Conservation (phyloP, 192 early-diverging fungal species). For the Chytriomyces hyalinus region DNA sequence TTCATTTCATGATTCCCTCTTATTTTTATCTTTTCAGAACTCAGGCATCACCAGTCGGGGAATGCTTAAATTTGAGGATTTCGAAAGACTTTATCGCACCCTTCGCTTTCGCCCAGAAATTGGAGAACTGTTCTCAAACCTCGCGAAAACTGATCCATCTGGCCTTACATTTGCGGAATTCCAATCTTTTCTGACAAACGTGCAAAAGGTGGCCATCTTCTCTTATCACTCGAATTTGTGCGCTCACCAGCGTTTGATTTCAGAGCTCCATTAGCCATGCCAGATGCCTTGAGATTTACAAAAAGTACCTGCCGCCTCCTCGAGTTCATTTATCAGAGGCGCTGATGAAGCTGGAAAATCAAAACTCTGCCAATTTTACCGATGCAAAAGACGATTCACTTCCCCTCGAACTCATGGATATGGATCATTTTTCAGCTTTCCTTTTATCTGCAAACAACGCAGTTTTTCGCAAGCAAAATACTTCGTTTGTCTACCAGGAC, state of each 20-base stretch:
- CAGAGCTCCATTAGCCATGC: constrained; percentile 38
- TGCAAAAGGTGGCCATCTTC: constrained; percentile 59
- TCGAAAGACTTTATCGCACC: constrained; percentile 65
- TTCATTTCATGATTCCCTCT: background rate
- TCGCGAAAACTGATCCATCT: constrained; percentile 41
- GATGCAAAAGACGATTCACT: constrained; percentile 5
- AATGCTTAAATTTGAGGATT: constrained; percentile 58
- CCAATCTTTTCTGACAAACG: constrained; percentile 53
- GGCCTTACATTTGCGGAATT: constrained; percentile 61
- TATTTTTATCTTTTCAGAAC: constrained; percentile 34
- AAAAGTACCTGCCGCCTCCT: constrained; percentile 52
- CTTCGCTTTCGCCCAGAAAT: constrained; percentile 69
- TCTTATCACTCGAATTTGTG: background rate
- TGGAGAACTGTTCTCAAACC: constrained; percentile 55
- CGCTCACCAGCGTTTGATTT: background rate
- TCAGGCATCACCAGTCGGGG: constrained; percentile 60
- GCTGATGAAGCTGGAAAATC: background rate
- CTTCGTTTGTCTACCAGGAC: constrained; percentile 58
- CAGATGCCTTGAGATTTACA: constrained; percentile 60
- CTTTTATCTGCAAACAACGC: constrained; percentile 68
- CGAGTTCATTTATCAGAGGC: background rate
- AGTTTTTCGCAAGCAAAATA: constrained; percentile 57
- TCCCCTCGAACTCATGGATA: constrained; percentile 51
- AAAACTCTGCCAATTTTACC: background rate
- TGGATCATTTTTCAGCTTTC: constrained; percentile 71